Evolutionary conservation across 106 monocot genomes (phyloP).

Genomic region (Dioscorea zingiberensis): DNA sequence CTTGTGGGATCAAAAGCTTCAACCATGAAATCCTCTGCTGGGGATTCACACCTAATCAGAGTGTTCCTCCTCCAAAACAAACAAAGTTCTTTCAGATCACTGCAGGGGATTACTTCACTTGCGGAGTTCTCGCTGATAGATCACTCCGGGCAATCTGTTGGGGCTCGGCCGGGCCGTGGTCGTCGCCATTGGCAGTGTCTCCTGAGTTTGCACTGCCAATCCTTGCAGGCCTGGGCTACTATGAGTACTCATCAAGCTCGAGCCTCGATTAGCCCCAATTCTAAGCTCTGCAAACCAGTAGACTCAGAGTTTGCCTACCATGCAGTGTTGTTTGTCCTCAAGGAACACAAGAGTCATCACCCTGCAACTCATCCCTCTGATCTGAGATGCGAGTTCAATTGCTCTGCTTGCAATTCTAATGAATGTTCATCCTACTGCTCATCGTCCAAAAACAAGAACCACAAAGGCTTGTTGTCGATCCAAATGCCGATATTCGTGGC

Average conservation of each 20-base stretch:
- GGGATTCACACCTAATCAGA: constrained; percentile 66
- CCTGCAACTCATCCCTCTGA: constrained; percentile 61
- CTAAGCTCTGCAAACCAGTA: constrained; percentile 44
- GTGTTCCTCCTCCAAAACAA: constrained; percentile 52
- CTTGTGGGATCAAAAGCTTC: constrained; percentile 69
- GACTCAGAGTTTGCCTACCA: constrained; percentile 71
- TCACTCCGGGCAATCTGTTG: constrained; percentile 67
- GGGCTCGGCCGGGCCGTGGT: constrained; percentile 78
- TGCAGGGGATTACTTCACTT: constrained; percentile 96
- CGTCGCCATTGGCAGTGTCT: constrained; percentile 82
- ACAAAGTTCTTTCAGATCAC: constrained; percentile 47
- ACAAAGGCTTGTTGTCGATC: constrained; percentile 22
- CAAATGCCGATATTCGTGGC: constrained; percentile 68
- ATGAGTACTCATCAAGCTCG: constrained; percentile 35
- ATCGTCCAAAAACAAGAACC: constrained; percentile 1
- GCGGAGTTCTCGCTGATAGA: constrained; percentile 54
- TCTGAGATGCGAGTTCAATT: constrained; percentile 55
- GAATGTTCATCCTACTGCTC: constrained; percentile 55
- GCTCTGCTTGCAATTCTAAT: constrained; percentile 40
- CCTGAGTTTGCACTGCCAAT: constrained; percentile 59
- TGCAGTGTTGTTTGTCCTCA: constrained; percentile 66
- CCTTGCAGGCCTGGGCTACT: constrained; percentile 72
- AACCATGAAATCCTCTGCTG: constrained; percentile 71
- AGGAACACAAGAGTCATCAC: constrained; percentile 25
- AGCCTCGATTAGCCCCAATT: constrained; percentile 12